phyloP scores from a whole-genome alignment of 2,329 filamentous ascomycete genomes.

The Sporothrix luriei region DNA sequence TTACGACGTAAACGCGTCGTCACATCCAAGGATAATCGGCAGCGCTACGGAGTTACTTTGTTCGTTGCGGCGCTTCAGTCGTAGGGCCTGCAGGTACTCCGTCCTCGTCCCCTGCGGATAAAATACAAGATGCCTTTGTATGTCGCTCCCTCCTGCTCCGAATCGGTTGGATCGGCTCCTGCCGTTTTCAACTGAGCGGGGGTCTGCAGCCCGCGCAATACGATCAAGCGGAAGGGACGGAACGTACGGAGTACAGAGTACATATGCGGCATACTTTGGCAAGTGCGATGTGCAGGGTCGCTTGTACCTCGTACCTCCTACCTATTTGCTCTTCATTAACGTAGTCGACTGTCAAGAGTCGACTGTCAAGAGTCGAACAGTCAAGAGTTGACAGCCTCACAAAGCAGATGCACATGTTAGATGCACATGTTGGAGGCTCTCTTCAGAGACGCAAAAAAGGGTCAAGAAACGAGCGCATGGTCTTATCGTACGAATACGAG shows the following conservation, averaged over 20 bases:
- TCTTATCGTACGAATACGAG: conserved; percentile 4
- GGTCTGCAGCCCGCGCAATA: not conserved
- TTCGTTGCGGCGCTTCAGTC: not conserved
- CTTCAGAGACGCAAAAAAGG: too few species aligned
- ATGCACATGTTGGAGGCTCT: not conserved
- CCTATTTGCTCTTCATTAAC: not conserved
- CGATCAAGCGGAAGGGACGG: too few species aligned
- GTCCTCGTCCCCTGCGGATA: not conserved
- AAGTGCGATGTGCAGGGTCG: not conserved
- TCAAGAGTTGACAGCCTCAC: not conserved
- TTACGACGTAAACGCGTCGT: conserved; percentile 6
- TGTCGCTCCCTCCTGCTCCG: not conserved
- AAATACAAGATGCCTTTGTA: not conserved
- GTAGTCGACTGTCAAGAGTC: not conserved
- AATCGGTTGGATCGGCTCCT: conserved; percentile 20
- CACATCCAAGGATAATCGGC: conserved; percentile 7
- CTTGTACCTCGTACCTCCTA: too few species aligned
- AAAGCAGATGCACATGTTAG: not conserved
- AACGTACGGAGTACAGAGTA: not conserved
- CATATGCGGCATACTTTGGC: not conserved
- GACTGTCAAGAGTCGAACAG: too few species aligned
- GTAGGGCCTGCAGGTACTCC: not conserved
- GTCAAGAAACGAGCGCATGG: not conserved
- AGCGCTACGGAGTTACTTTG: not conserved
- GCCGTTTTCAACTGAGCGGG: conserved; percentile 18